phyloP scores from a whole-genome alignment of 2,329 filamentous ascomycete species.

The Pestalotiopsis sp. region DNA sequence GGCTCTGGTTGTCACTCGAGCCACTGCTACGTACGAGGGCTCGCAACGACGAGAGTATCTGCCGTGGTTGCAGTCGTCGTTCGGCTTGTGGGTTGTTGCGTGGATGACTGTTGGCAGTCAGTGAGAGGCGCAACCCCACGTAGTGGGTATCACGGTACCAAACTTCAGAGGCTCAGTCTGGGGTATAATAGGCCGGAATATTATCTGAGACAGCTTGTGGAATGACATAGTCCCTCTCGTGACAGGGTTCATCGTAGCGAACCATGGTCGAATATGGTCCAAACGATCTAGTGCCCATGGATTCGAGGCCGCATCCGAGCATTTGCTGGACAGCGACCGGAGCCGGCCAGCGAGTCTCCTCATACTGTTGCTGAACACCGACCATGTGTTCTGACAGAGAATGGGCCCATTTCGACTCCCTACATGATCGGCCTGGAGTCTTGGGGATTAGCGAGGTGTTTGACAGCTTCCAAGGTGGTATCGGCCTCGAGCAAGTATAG shows the following conservation, averaged over 20 bases:
- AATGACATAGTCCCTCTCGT: neutral
- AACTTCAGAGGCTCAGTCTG: neutral
- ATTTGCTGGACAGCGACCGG: neutral
- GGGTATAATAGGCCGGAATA: constrained; percentile 7
- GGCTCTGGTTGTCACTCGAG: neutral
- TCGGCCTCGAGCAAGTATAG: neutral
- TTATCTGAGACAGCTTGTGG: constrained; percentile 5
- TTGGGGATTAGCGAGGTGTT: neutral
- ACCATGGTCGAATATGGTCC: neutral
- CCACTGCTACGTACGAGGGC: neutral
- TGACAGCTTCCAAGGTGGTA: neutral
- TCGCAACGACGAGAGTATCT: neutral
- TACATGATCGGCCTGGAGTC: neutral
- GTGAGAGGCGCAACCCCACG: neutral
- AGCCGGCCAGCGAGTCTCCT: neutral
- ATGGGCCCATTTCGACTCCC: neutral
- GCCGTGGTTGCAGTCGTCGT: neutral
- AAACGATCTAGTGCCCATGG: neutral
- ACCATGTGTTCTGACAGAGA: neutral
- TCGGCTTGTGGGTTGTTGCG: neutral
- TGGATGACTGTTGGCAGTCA: neutral
- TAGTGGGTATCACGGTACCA: neutral
- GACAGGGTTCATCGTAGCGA: neutral
- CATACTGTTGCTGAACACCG: neutral
- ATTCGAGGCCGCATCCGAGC: neutral